Conservation (phyloP, 139 green algal genomes). For the Asterochloris sp. region DNA sequence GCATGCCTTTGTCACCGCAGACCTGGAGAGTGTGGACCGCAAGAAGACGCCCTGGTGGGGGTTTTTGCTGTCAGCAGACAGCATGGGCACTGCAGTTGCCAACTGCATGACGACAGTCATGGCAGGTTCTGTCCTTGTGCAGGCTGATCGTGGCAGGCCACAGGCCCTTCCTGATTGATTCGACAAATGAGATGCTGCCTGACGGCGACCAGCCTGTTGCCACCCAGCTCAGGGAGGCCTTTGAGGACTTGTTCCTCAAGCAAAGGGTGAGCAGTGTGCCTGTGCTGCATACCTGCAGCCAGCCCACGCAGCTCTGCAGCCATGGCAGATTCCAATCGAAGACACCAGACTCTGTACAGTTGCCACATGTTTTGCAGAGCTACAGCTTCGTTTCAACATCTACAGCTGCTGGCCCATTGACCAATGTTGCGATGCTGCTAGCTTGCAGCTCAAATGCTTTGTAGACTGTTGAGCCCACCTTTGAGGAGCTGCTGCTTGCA, state of each 20-base stretch:
- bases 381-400: too few relatives aligned
- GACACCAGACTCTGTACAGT: too few relatives aligned
- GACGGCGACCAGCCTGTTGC: constrained; percentile 50
- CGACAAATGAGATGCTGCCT: constrained; percentile 30
- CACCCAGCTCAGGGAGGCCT: constrained; percentile 10
- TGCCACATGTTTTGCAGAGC: too few relatives aligned
- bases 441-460: neutral
- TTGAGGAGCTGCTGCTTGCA: neutral
- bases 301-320: neutral
- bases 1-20: constrained; percentile 6
- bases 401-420: too few relatives aligned
- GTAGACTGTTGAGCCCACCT: neutral
- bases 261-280: constrained; percentile 25
- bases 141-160: constrained; percentile 54
- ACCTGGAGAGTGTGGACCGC: constrained; percentile 29
- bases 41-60: constrained; percentile 45
- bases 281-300: neutral
- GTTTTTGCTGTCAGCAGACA: too few relatives aligned
- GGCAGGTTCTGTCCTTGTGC: too few relatives aligned
- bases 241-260: constrained; percentile 40
- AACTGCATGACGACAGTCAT: too few relatives aligned
- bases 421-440: too few relatives aligned
- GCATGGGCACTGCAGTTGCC: too few relatives aligned
- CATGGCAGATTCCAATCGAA: neutral
- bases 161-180: constrained; percentile 61